Conservation (phyloP, 1,139 yeast species). For the Nakaseomyces nivariensis region DNA sequence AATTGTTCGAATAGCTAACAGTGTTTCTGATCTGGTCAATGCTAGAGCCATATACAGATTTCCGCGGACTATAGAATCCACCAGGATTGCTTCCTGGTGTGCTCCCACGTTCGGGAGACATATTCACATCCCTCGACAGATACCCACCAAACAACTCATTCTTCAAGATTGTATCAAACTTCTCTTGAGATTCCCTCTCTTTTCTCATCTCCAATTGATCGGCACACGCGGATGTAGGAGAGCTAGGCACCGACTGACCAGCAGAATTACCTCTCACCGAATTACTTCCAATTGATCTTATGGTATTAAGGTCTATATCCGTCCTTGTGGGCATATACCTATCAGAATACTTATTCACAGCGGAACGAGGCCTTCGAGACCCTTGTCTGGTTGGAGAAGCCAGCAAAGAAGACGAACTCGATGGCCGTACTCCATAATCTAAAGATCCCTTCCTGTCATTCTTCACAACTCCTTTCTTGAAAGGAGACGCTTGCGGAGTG, state of each 20-base stretch:
- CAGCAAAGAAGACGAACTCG: slow-evolving; percentile 10
- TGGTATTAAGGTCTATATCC: slow-evolving; percentile 83
- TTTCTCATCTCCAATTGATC: slow-evolving; percentile 59
- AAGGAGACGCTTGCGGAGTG: slow-evolving; percentile 27
- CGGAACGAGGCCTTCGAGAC: slow-evolving; percentile 16
- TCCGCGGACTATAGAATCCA: neutral
- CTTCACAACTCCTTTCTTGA: slow-evolving; percentile 6
- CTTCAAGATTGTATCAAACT: slow-evolving; percentile 75
- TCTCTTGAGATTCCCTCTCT: slow-evolving; percentile 76
- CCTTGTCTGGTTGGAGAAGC: slow-evolving; percentile 26
- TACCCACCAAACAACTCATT: slow-evolving; percentile 89
- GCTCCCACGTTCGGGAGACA: neutral
- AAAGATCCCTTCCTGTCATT: neutral
- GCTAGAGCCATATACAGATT: slow-evolving; percentile 6
- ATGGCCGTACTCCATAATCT: neutral
- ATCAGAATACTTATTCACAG: slow-evolving; percentile 45
- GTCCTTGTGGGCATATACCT: slow-evolving; percentile 79
- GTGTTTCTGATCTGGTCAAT: slow-evolving; percentile 26
- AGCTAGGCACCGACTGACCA: slow-evolving; percentile 16
- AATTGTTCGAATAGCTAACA: neutral
- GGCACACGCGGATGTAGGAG: slow-evolving; percentile 30
- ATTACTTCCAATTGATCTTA: slow-evolving; percentile 49
- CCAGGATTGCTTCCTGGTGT: neutral
- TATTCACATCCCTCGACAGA: slow-evolving; percentile 30
- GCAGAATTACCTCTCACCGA: slow-evolving; percentile 19